phyloP scores from a whole-genome alignment of 345 rosid genomes.

The Gossypium mustelinum region DNA sequence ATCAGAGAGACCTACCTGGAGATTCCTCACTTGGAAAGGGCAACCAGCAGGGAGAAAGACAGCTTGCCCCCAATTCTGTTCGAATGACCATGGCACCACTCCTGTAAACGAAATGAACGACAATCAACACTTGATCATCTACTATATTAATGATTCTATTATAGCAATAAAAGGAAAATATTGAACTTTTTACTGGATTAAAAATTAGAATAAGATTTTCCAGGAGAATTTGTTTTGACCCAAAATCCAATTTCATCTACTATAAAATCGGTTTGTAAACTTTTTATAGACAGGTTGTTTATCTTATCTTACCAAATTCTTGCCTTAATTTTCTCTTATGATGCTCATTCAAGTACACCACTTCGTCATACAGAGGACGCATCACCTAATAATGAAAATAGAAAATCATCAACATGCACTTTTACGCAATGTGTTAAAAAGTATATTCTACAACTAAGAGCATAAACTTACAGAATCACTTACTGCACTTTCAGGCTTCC shows the following conservation, averaged over 20 bases:
- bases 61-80: slow-evolving; percentile 78
- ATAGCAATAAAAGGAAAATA: slow-evolving; percentile 9
- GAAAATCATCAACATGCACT: slow-evolving; percentile 16
- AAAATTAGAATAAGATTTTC: background rate
- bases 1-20: slow-evolving; percentile 47
- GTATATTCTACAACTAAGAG: slow-evolving; percentile 10
- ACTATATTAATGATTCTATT: background rate
- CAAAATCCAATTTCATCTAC: background rate
- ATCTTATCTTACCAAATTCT: slow-evolving; percentile 58
- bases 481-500: slow-evolving; percentile 26
- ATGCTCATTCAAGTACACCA: slow-evolving; percentile 47
- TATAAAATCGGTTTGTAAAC: background rate
- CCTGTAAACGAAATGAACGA: slow-evolving; percentile 40
- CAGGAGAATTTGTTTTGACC: background rate
- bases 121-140: background rate
- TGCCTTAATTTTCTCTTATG: slow-evolving; percentile 67
- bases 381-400: slow-evolving; percentile 46
- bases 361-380: slow-evolving; percentile 59
- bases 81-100: slow-evolving; percentile 90
- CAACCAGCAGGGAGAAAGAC: slow-evolving; percentile 94
- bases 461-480: slow-evolving; percentile 49
- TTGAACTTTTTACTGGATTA: background rate
- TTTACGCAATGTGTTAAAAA: slow-evolving; percentile 6
- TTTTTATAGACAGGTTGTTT: background rate
- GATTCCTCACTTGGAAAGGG: slow-evolving; percentile 78